A percentile compares a stretch with the other conserved stretches of the same genome.
phyloP scores from a whole-genome alignment of 495 filamentous ascomycete species.

The Penicillium mononematosum region DNA sequence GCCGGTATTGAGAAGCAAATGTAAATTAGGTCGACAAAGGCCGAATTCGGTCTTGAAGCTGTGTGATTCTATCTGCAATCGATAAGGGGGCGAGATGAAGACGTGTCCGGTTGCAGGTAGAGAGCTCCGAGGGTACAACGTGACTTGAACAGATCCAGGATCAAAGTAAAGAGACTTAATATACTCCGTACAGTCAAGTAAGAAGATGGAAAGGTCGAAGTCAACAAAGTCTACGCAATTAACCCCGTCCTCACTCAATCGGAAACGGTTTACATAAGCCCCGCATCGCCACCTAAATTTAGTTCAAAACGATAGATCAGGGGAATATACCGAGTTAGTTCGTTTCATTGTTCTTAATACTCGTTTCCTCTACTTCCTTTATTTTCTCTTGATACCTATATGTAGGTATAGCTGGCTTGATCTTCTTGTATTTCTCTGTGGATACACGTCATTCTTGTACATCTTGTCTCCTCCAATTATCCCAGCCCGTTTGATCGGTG shows the following conservation, averaged over 20 bases:
- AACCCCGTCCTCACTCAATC: not conserved
- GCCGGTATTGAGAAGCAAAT: not conserved
- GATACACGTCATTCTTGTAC: constrained; percentile 27
- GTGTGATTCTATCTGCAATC: constrained; percentile 17
- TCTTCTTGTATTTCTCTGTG: constrained; percentile 6
- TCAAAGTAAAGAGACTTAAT: not conserved
- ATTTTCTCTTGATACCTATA: not conserved
- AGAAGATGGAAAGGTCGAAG: not conserved
- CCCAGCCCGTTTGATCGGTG: constrained; percentile 25
- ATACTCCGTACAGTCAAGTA: not conserved
- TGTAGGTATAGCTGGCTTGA: not conserved
- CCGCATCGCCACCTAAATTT: constrained; percentile 24
- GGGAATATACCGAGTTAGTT: constrained; percentile 5
- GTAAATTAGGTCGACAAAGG: not conserved
- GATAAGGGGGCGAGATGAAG: constrained; percentile 27
- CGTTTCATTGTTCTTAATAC: not conserved
- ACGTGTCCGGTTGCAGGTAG: constrained; percentile 29
- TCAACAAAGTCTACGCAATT: not conserved
- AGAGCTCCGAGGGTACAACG: not conserved
- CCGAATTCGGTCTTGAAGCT: constrained; percentile 6
- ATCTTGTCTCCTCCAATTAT: constrained; percentile 1
- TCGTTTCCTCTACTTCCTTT: not conserved
- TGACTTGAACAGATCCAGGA: not conserved
- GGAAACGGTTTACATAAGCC: constrained; percentile 20
- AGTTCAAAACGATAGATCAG: constrained; percentile 13